These are phyloP conservation scores for Pythium insidiosum DNA, from an alignment of 352 stramenopile species.

Conservation along the genomic window DNA sequence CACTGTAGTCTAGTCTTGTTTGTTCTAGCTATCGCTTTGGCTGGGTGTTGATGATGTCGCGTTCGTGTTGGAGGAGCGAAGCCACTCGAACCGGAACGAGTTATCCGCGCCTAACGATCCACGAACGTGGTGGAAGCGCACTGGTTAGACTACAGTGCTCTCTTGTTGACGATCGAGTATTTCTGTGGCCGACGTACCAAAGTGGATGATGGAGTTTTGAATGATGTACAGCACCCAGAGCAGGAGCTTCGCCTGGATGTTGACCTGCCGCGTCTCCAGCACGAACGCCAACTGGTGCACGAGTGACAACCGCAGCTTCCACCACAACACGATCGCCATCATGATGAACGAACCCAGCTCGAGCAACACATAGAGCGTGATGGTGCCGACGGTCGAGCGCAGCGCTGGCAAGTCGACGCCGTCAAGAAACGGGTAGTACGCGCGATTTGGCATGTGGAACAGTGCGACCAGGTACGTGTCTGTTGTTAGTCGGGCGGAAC, in stretches of 20 bases:
- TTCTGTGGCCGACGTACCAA: too few species aligned
- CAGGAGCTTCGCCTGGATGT: slow-evolving; percentile 9
- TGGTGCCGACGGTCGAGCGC: too few species aligned
- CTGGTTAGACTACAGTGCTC: too few species aligned
- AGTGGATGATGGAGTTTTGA: slow-evolving; percentile 1
- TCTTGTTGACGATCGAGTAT: too few species aligned
- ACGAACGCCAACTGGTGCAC: slow-evolving; percentile 11
- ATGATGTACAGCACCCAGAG: slow-evolving; percentile 4
- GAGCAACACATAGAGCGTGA: slow-evolving; percentile 3
- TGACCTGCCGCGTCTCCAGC: background rate
- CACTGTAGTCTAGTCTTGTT: too few species aligned
- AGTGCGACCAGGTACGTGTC: slow-evolving; percentile 13
- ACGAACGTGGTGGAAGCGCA: too few species aligned
- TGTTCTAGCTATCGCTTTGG: too few species aligned
- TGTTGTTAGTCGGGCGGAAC: too few species aligned
- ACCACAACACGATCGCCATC: slow-evolving; percentile 1
- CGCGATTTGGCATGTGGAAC: slow-evolving; percentile 11
- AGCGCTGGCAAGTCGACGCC: too few species aligned
- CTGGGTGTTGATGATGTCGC: too few species aligned
- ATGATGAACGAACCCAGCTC: slow-evolving; percentile 2
- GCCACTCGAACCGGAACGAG: slow-evolving; percentile 12
- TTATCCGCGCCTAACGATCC: slow-evolving; percentile 17
- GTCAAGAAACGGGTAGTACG: slow-evolving; percentile 23
- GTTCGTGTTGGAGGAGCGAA: slow-evolving; percentile 3
- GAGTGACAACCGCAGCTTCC: slow-evolving; percentile 3